Evolutionary conservation across 2,329 filamentous ascomycete genomes (phyloP).

Genomic region (Arthrobotrys entomopaga): DNA sequence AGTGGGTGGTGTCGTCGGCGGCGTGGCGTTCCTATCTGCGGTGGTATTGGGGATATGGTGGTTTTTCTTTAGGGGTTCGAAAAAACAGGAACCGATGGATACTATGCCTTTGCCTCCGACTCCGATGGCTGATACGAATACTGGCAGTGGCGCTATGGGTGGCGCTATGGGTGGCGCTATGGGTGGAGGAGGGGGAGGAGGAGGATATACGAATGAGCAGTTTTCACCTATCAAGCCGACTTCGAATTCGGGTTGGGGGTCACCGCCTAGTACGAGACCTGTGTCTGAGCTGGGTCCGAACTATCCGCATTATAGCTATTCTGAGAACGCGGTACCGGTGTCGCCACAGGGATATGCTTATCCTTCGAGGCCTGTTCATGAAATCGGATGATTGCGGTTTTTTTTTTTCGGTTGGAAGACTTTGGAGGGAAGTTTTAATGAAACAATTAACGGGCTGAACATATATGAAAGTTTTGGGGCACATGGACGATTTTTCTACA

Average conservation of each 20-base stretch:
- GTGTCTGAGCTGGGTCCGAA: constrained; percentile 1
- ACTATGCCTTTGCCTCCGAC: not conserved
- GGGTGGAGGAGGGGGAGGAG: not conserved
- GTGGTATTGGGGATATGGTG: constrained; percentile 10
- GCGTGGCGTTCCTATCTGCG: not conserved
- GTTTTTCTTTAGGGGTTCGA: constrained; percentile 13
- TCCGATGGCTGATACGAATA: not conserved
- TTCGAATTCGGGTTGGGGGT: not conserved
- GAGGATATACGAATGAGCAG: constrained; percentile 18
- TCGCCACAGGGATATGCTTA: not conserved
- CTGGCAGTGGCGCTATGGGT: too few relatives aligned
- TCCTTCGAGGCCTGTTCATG: not conserved
- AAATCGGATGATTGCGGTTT: constrained; percentile 3
- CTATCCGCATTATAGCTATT: not conserved
- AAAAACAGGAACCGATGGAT: not conserved
- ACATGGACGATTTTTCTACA: too few relatives aligned
- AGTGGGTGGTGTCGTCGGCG: constrained; percentile 19
- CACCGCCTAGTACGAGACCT: not conserved
- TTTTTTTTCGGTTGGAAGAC: too few relatives aligned
- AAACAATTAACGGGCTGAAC: too few relatives aligned
- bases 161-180: too few relatives aligned
- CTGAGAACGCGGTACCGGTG: constrained; percentile 8
- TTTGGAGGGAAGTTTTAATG: too few relatives aligned
- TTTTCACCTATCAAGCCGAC: constrained; percentile 23
- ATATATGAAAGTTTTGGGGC: too few relatives aligned